Percentiles rank a stretch among this genome's conserved stretches.
phyloP scores from a whole-genome alignment of 2,329 filamentous ascomycete species.

The Aurifilum marmelostoma region DNA sequence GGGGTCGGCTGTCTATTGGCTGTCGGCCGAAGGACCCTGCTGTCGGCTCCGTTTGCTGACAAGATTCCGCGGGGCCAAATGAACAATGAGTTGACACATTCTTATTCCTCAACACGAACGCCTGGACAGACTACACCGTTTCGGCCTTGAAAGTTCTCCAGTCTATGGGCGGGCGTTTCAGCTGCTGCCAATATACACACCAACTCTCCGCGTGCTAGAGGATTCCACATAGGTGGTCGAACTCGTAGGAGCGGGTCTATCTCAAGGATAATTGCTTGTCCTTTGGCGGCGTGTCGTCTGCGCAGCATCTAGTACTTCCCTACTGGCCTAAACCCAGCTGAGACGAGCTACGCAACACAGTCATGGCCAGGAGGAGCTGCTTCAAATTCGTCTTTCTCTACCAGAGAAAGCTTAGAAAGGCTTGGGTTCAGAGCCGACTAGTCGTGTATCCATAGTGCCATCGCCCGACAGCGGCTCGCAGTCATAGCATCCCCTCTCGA shows the following conservation, averaged over 20 bases:
- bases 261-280: background rate
- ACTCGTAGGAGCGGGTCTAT: background rate
- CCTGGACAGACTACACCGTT: background rate
- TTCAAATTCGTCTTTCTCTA: too few species aligned
- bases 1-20: slow-evolving; percentile 3
- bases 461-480: background rate
- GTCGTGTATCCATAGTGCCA: background rate
- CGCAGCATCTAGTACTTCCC: background rate
- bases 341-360: background rate
- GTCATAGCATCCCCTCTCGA: too few species aligned
- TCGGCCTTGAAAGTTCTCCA: background rate
- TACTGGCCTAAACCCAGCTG: background rate
- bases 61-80: background rate
- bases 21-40: background rate
- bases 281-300: background rate
- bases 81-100: background rate
- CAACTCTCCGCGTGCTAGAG: slow-evolving; percentile 1
- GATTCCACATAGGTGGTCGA: background rate
- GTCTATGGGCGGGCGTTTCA: background rate
- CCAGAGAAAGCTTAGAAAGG: too few species aligned
- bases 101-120: background rate
- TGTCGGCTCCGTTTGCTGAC: background rate
- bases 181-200: background rate
- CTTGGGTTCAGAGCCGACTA: background rate
- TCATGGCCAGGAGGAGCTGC: background rate